These are phyloP conservation scores for Hypoxylon fuscum DNA, from an alignment of 495 filamentous ascomycete genomes.

Conservation along the genomic window DNA sequence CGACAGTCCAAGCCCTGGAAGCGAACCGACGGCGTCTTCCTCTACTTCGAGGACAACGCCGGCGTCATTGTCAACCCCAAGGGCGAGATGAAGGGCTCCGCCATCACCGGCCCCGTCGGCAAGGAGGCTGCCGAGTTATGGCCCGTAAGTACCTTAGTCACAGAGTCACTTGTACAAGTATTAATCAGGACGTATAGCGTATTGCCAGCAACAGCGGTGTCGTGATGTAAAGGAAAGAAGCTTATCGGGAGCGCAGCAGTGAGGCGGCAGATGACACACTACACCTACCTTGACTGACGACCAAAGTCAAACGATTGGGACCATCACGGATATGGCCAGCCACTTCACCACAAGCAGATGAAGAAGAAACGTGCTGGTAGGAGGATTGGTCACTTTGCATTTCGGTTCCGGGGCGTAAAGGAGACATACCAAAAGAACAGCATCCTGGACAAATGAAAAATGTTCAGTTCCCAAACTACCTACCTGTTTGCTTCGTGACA, in stretches of 20 bases:
- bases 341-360: slow-evolving; percentile 23
- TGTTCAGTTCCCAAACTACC: slow-evolving; percentile 41
- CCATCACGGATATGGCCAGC: background rate
- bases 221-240: slow-evolving; percentile 86
- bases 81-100: slow-evolving; percentile 99
- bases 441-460: slow-evolving; percentile 47
- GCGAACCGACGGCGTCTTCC: slow-evolving; percentile 94
- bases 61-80: slow-evolving; percentile 94
- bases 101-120: slow-evolving; percentile 98
- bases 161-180: background rate
- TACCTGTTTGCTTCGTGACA: background rate
- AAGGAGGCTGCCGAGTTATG: slow-evolving; percentile 99
- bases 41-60: slow-evolving; percentile 94
- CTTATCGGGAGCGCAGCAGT: slow-evolving; percentile 29
- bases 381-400: slow-evolving; percentile 51
- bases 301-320: slow-evolving; percentile 30
- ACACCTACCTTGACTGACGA: slow-evolving; percentile 39
- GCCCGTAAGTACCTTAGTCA: slow-evolving; percentile 73
- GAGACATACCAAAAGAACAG: slow-evolving; percentile 49
- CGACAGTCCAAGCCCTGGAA: slow-evolving; percentile 99
- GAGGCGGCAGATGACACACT: slow-evolving; percentile 42
- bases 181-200: slow-evolving; percentile 65
- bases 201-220: slow-evolving; percentile 99
- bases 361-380: slow-evolving; percentile 35
- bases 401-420: slow-evolving; percentile 51